phyloP scores from a whole-genome alignment of 2,329 filamentous ascomycete genomes.

The Tolypocladium pustulatum region DNA sequence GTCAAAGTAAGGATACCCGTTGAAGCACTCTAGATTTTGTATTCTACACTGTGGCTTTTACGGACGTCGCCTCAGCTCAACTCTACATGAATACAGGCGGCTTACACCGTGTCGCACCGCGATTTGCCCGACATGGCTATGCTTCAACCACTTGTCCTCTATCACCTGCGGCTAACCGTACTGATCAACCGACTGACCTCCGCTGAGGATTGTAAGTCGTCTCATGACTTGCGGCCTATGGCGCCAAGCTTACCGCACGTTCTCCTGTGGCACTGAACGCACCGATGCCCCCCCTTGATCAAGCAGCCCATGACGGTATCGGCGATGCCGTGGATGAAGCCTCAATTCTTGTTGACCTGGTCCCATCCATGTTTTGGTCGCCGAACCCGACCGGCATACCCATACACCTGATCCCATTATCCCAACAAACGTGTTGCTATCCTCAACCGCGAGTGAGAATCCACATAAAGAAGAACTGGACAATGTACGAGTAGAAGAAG shows the following conservation, averaged over 20 bases:
- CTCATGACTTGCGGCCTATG: background rate
- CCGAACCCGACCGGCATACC: background rate
- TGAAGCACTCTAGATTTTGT: background rate
- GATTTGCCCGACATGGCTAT: background rate
- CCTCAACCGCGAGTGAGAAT: conserved; percentile 37
- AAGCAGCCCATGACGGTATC: background rate
- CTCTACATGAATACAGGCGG: background rate
- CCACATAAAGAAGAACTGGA: conserved; percentile 96
- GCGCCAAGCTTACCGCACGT: background rate
- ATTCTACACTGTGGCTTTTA: background rate
- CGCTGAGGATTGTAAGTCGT: background rate
- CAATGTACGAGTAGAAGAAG: conserved; percentile 87
- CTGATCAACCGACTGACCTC: no score
- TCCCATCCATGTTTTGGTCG: background rate
- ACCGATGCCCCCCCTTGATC: no score
- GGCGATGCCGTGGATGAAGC: background rate
- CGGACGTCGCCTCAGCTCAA: no score
- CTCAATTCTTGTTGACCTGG: background rate
- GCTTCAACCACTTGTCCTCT: background rate
- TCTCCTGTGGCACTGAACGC: background rate
- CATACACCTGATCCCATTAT: background rate
- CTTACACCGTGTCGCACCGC: background rate
- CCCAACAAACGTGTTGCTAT: background rate
- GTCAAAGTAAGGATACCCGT: no score
- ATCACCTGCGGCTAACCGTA: background rate